These are phyloP conservation scores for Amphirosellinia nigrospora DNA, from an alignment of 495 filamentous ascomycete genomes.

Conservation along the genomic window DNA sequence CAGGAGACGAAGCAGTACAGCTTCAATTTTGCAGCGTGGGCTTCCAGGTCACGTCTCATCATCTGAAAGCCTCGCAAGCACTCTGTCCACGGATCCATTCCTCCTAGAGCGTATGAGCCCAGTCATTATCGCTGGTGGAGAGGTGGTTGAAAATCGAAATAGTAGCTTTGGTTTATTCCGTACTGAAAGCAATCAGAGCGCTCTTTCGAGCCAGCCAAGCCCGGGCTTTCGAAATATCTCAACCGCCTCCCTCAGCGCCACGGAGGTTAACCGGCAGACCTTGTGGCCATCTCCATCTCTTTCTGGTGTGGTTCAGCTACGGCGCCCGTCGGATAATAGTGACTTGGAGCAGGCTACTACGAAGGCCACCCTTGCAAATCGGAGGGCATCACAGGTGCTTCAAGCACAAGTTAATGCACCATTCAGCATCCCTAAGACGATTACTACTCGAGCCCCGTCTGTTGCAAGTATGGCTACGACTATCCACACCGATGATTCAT, in stretches of 20 bases:
- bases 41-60: constrained; percentile 56
- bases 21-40: constrained; percentile 50
- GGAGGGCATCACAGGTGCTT: constrained; percentile 59
- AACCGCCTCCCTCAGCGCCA: constrained; percentile 48
- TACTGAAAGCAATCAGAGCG: constrained; percentile 69
- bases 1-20: constrained; percentile 65
- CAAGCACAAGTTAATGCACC: constrained; percentile 44
- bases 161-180: constrained; percentile 58
- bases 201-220: constrained; percentile 53
- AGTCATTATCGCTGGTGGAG: constrained; percentile 83
- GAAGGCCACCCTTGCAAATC: constrained; percentile 56
- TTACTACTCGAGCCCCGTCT: constrained; percentile 52
- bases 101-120: constrained; percentile 81
- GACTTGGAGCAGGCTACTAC: constrained; percentile 50
- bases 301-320: constrained; percentile 38
- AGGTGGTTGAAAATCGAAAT: constrained; percentile 64
- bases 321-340: constrained; percentile 58
- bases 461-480: constrained; percentile 57
- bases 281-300: constrained; percentile 61
- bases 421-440: constrained; percentile 50
- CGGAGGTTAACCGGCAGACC: constrained; percentile 46
- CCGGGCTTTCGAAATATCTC: constrained; percentile 55
- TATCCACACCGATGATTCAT: constrained; percentile 59
- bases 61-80: constrained; percentile 53
- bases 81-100: constrained; percentile 54